Base-by-base conservation (phyloP, 768 basidiomycete species). In the Panaeolus papilionaceus region DNA sequence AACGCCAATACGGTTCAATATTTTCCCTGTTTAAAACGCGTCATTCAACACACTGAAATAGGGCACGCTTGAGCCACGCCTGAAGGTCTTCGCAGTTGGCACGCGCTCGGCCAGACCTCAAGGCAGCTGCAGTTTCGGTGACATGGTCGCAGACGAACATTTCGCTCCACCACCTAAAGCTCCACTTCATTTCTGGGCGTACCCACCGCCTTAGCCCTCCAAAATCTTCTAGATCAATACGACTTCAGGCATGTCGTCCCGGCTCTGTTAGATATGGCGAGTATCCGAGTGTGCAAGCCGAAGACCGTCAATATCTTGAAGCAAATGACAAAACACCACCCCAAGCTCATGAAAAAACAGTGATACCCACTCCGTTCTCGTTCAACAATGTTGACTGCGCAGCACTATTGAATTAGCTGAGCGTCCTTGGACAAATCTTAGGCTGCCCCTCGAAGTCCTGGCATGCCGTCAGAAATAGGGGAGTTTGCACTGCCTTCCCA, bases 381-480 rank as follows among this genome's bases (percentile, higher is more conserved):
- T 28, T 10, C 14, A 23, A 51, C 26, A 28, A 4, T 5, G 16
- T 37, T 23, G 5, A 58, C 28, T 58, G 54, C 54, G 54, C 54
- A 58, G 47, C 54, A 33, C 26, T 4, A 58, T 14, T 58, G 8
- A 28, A 58, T 58, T 28, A 4, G 28, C 54, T 33, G 54, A 58
- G 54, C 54, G 16, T 58, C 54, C 26, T 58, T 28, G 54, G 54
- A 33, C 26, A 16, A 33, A 58, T 58, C 54, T 58, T 16, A 10
- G 49, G 49, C 49, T 4, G 10, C 28, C 6, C 20, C 5, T 51
- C 49, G 11, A 7, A 4, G 20, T 58, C 54, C 54, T 58, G 54
- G 54, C 54, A 58, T 58, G 54, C 54, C 54, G 54, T 58, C 12
- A 58, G 12, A 58, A 58, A 33, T 28, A 28, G 54, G 49, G 33